Evolutionary conservation across 176 grass and related monocot genomes (phyloP).

Genomic region (Paspalum notatum): DNA sequence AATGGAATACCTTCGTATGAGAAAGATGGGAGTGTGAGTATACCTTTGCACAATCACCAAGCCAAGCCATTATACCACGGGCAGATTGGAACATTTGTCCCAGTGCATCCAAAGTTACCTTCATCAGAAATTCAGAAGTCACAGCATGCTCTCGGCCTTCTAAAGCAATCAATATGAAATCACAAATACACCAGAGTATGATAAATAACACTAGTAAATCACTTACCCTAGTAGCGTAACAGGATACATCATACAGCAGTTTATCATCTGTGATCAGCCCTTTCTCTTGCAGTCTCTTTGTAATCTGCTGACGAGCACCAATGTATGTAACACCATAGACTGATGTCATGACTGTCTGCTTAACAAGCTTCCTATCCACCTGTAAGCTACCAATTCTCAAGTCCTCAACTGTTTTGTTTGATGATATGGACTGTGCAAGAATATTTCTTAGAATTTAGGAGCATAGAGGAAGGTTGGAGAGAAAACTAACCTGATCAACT

Average conservation of each 20-base stretch:
- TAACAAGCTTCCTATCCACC: conserved; percentile 98
- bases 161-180: conserved; percentile 27
- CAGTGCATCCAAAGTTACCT: conserved; percentile 90
- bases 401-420: conserved; percentile 54
- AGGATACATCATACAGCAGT: conserved; percentile 72
- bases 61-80: conserved; percentile 90
- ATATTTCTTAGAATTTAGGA: conserved; percentile 29
- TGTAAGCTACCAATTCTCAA: conserved; percentile 67
- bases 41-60: conserved; percentile 96
- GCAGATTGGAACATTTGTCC: conserved; percentile 98
- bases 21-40: background rate
- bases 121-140: conserved; percentile 44
- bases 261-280: conserved; percentile 80
- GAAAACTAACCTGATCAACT: conserved; percentile 81
- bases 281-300: conserved; percentile 87
- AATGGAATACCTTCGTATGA: conserved; percentile 27
- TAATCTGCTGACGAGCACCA: conserved; percentile 92
- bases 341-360: conserved; percentile 99
- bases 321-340: conserved; percentile 98
- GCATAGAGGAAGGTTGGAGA: background rate
- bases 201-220: conserved; percentile 25
- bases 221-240: conserved; percentile 81
- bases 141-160: conserved; percentile 14
- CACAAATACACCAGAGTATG: background rate
- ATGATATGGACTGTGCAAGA: conserved; percentile 18